Base-by-base conservation (phyloP, 2,329 filamentous ascomycete species). In the Trichoderma lentiforme region DNA sequence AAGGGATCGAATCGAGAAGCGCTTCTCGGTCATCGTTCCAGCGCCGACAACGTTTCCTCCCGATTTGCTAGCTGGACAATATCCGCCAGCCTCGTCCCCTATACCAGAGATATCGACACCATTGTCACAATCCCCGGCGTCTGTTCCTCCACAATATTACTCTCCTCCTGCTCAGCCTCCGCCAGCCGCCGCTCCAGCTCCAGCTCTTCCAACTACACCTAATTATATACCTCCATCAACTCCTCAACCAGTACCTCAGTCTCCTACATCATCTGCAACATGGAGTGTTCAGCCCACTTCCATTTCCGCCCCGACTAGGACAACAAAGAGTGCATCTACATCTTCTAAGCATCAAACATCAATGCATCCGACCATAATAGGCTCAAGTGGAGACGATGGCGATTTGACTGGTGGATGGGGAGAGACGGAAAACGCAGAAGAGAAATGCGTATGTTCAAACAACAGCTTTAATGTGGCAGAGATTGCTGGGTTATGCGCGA, bases 401-500 rank as follows among this genome's bases (percentile, higher is more conserved):
- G 56, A 24, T 63, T 51, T 63, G 61, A 63, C 53, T 70, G 9
- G 73, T 73, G 32, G 75, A 76, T 57, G 21, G 56, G 47, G 21
- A 7, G 32, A 39, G 12, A 36, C 24, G n/a, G 71, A 43, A 7
- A 57, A 60, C 18, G 77, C 77, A 1, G 82, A 84, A 71, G 75
- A 77, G 66, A 73, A 77, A 15, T 84, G 82, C 66, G 80, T 83
- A 4, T 84, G 82, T 65, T 65, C 73, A 8, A 83, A 84, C 66
- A 74, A 76, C 68, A 84, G 82, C 74, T 84, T 84, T 66, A 77
- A 84, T 60, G 82, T 84, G 14, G 76, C 79, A 39, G 73, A 76
- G 47, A 73, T 84, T n/a, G 79, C 81, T 6, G 81, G 77, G 1
- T 74, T 83, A 9, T 84, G 82, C 53, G 77, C 82, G 21, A 81